These are phyloP conservation scores for Pythium biforme DNA, from an alignment of 352 stramenopile species.

Conservation along the genomic window DNA sequence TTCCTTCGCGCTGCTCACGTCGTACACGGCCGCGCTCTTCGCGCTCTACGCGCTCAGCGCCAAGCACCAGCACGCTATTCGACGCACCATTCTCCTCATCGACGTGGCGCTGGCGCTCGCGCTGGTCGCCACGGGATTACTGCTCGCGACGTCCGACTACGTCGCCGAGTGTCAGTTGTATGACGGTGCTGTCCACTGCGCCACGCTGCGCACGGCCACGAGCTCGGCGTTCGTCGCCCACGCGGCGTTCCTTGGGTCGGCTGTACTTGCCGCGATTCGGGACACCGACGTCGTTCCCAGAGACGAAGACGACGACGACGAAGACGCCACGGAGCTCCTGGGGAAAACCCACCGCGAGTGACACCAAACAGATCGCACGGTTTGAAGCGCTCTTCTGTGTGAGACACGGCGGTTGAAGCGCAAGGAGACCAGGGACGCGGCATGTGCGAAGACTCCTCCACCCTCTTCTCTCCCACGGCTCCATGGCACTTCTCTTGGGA, in stretches of 20 bases:
- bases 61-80: neutral
- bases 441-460: too few species aligned
- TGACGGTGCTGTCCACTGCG: conserved; percentile 28
- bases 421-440: neutral
- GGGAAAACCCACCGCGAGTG: neutral
- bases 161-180: conserved; percentile 37
- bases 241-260: conserved; percentile 22
- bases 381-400: too few species aligned
- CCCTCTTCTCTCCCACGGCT: too few species aligned
- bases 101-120: conserved; percentile 36
- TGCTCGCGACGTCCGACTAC: conserved; percentile 38
- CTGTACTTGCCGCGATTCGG: conserved; percentile 10
- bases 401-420: neutral
- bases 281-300: neutral
- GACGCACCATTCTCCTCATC: neutral
- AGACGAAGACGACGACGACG: neutral
- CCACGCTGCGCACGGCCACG: conserved; percentile 38
- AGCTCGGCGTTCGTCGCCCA: conserved; percentile 49
- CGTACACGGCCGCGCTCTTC: conserved; percentile 56
- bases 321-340: neutral
- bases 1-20: conserved; percentile 49
- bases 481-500: too few species aligned
- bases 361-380: neutral
- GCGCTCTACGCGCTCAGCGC: conserved; percentile 17
- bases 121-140: conserved; percentile 47